Evolutionary conservation across 1,284 basidiomycete species (phyloP), one percentile per base, ranked within the genome.

Genomic region (Rhodotorula glutinis): DNA sequence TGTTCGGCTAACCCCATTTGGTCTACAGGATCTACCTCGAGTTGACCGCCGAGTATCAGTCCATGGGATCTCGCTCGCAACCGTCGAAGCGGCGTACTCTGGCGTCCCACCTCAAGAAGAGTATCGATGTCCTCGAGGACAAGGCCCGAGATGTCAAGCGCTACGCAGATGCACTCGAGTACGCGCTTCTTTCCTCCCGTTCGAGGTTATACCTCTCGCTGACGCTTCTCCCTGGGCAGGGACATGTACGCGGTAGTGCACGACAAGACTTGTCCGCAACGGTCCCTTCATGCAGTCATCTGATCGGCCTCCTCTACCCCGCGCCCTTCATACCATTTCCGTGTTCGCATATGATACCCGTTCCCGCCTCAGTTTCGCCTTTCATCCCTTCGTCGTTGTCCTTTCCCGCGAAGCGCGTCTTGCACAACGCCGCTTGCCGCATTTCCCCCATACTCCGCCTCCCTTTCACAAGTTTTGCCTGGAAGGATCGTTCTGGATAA

Each of bases 1-100:
- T 17, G 14, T 2, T 4, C 43, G 11, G 2, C 25, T 30, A n/a
- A 51, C 16, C n/a, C 17, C 23, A 13, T 7, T 16, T 44, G 17
- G 43, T 16, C 43, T 5, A 19, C 75, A 94, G 91, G 69, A 87
- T 95, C 63, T 96, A 94, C 74, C 81, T 87, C 60, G 89, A 91
- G 76, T 82, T 95, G 44, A 88, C 92, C 0, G 91, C 93, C 66
- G 88, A 93, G 80, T 96, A 95, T 80, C 90, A 87, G 77, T 80
- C 85, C 13, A 88, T 95, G 83, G 89, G 92, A 76, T 86, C 91
- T 3, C 86, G 86, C 2, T 88, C 87, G 8, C 87, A 91, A 2
- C 61, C 70, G 75, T 83, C 83, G 25, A 90, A 90, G 77, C 83
- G 92, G 41, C 89, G 90, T 70, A 83, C 88, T 14, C 82, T 95